phyloP scores from a whole-genome alignment of 805 yeast genomes.

The Pichia kluyveri region DNA sequence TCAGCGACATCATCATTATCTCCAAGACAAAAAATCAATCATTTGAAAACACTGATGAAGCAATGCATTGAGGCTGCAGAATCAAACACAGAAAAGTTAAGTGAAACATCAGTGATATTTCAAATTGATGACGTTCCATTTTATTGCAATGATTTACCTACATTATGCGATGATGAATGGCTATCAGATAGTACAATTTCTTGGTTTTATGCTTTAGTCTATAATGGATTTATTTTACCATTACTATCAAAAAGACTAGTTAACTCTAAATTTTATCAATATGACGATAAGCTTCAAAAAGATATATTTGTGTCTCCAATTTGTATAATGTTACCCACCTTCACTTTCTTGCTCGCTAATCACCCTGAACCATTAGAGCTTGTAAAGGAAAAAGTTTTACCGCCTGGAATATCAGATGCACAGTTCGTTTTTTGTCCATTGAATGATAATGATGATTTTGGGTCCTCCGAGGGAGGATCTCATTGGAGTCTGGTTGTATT shows the following conservation, averaged over 20 bases:
- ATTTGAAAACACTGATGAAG: background rate
- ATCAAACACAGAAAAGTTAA: background rate
- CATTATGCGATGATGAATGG: conserved; percentile 61
- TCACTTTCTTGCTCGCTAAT: conserved; percentile 53
- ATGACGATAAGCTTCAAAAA: background rate
- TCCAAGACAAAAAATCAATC: background rate
- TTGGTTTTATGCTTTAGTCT: conserved; percentile 51
- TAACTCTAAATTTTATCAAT: conserved; percentile 14
- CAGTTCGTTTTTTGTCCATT: conserved; percentile 57
- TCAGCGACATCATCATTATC: background rate
- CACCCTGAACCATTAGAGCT: conserved; percentile 34
- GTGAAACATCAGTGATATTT: conserved; percentile 17
- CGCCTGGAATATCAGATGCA: conserved; percentile 31
- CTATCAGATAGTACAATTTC: conserved; percentile 62
- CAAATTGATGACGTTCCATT: conserved; percentile 51
- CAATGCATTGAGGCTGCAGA: background rate
- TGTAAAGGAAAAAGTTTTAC: conserved; percentile 31
- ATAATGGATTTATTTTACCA: conserved; percentile 23
- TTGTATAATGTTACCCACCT: conserved; percentile 46
- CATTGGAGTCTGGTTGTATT: conserved; percentile 69
- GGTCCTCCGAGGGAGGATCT: conserved; percentile 43
- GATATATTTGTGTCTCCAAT: conserved; percentile 17
- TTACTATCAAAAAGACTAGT: conserved; percentile 19
- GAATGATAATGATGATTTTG: conserved; percentile 56
- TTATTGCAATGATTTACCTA: conserved; percentile 48